phyloP scores from a whole-genome alignment of 2,329 filamentous ascomycete species.

The Penicillium sclerotiorum region DNA sequence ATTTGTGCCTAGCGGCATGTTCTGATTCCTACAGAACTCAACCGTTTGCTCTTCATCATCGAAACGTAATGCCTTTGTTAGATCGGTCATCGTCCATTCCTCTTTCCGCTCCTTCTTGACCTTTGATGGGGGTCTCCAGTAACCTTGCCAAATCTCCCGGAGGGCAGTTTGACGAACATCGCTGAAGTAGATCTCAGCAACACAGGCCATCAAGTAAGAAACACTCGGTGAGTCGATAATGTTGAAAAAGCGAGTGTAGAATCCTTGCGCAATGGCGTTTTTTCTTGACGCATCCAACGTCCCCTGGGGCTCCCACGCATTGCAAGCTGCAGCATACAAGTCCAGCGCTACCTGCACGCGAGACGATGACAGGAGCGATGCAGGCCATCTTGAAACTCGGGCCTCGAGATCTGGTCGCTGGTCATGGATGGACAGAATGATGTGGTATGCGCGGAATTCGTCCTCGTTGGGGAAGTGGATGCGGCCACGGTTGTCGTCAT shows the following conservation, averaged over 20 bases:
- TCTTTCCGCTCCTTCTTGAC: constrained; percentile 54
- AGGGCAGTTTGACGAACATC: constrained; percentile 60
- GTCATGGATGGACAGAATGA: constrained; percentile 59
- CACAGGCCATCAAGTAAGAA: constrained; percentile 66
- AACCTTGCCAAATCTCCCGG: constrained; percentile 57
- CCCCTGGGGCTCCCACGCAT: constrained; percentile 55
- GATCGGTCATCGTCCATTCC: constrained; percentile 59
- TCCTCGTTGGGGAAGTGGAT: constrained; percentile 59
- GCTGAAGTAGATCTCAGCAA: constrained; percentile 65
- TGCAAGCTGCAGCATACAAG: constrained; percentile 59
- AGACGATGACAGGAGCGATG: constrained; percentile 52
- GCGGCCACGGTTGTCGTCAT: constrained; percentile 56
- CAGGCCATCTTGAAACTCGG: constrained; percentile 59
- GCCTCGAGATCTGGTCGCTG: constrained; percentile 59
- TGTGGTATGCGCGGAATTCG: constrained; percentile 66
- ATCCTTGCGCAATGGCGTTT: constrained; percentile 59
- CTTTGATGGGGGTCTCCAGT: constrained; percentile 47
- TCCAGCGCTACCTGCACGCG: constrained; percentile 60
- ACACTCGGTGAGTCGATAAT: constrained; percentile 57
- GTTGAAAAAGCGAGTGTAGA: constrained; percentile 61
- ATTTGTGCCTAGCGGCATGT: constrained; percentile 53
- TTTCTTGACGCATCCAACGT: constrained; percentile 52
- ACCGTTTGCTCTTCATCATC: constrained; percentile 58
- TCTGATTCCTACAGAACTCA: constrained; percentile 57
- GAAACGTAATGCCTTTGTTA: constrained; percentile 57